Evolutionary conservation across 129 eudicot genomes (phyloP), one percentile per base, ranked within the genome.

Genomic region (Flaveria ramosissima): DNA sequence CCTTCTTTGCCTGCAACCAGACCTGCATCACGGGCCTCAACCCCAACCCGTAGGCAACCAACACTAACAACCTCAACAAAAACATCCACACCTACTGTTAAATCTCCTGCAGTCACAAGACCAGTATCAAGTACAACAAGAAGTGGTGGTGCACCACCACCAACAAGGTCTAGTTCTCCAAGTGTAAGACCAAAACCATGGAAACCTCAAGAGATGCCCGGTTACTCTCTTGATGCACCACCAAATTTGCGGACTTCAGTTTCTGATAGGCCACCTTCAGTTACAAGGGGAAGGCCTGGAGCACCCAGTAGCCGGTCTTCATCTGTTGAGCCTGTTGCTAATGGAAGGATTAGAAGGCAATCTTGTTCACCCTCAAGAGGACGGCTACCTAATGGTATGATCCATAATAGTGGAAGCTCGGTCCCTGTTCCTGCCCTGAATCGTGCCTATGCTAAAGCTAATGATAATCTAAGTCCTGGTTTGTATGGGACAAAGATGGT

Each of bases 151-250:
- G 78, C 82, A 0, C 43, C 79, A 43, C 75, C 79, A 66, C 84
- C 86, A 12, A 70, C 87, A 27, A 91, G 93, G 65, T 80, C 91
- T 52, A 86, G 81, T 77, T 93, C 98, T 66, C 97, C 97, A 0
- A 82, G 87, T 3, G 91, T 87, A 48, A 87, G 87, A 84, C 92
- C 96, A 42, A 81, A 87, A 82, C 89, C 91, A 23, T 91, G 96
- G 98, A 91, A 93, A 77, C 98, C 98, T 61, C 89, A 96, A 14
- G 98, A 93, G 47, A 93, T 93, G 97, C 98, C 98, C 2, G 98
- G 98, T 20, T 91, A 85, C 76, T 87, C 97, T 42, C 89, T 88
- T 19, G 98, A 91, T 15, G 92, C 89, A 45, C 98, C 98, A 9
- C 97, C 98, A 30, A 93, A 93, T 83, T 73, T 93, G 62, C 82